Percentiles rank a stretch among this genome's conserved stretches.
Conservation (phyloP, 1,139 yeast genomes). For the Lodderomyces oxycetoniae region DNA sequence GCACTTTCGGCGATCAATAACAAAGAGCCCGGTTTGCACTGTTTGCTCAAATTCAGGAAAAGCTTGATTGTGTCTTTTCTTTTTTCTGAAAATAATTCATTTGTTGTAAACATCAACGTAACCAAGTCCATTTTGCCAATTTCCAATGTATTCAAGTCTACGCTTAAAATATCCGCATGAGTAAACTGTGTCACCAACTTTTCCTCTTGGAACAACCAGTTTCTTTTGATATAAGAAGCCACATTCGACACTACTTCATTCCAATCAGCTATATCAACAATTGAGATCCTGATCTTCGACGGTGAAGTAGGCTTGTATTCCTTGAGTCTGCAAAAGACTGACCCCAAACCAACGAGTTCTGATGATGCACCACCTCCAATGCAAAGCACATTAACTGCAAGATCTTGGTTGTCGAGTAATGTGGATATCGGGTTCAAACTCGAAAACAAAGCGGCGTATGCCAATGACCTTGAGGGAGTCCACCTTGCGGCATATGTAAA, state of each 20-base stretch:
- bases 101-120: constrained; percentile 78
- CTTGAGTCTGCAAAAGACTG: constrained; percentile 51
- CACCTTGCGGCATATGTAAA: constrained; percentile 79
- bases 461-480: constrained; percentile 79
- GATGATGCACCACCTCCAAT: constrained; percentile 92
- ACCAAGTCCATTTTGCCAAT: constrained; percentile 37
- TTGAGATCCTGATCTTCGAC: constrained; percentile 40
- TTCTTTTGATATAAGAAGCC: constrained; percentile 35
- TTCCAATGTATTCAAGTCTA: constrained; percentile 15
- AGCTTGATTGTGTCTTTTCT: constrained; percentile 57
- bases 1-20: constrained; percentile 81
- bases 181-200: constrained; percentile 44
- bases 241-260: constrained; percentile 44
- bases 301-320: constrained; percentile 32
- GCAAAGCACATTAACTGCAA: constrained; percentile 43
- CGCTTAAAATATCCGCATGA: constrained; percentile 44
- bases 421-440: constrained; percentile 40
- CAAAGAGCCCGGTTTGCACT: constrained; percentile 52
- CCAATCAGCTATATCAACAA: constrained; percentile 84
- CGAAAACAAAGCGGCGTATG: constrained; percentile 64
- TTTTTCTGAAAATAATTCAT: constrained; percentile 73
- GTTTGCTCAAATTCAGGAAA: constrained; percentile 45
- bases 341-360: constrained; percentile 66
- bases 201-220: constrained; percentile 47
- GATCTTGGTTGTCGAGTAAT: constrained; percentile 29